Conservation (phyloP, 306 rosid genomes). For the Lithocarpus polystachyus region DNA sequence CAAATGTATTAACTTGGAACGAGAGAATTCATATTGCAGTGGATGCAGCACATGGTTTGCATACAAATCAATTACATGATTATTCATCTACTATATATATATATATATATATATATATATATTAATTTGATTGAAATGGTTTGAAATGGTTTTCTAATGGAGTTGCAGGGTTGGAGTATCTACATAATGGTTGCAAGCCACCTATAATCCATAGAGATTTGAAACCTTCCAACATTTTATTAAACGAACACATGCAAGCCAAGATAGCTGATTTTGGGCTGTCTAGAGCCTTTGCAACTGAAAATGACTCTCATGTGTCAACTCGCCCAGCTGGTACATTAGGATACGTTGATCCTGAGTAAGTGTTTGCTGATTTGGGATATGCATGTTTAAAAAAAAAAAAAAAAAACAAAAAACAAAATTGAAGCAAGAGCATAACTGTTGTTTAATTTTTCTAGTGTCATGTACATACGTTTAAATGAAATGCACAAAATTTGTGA, state of each 20-base stretch:
- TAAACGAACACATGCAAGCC: slow-evolving; percentile 25
- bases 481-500: no score
- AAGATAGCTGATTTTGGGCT: slow-evolving; percentile 45
- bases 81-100: not conserved
- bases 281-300: slow-evolving; percentile 19
- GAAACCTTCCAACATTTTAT: slow-evolving; percentile 36
- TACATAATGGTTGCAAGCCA: slow-evolving; percentile 23
- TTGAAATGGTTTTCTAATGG: not conserved
- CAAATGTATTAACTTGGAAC: slow-evolving; percentile 29
- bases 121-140: no score
- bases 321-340: slow-evolving; percentile 24
- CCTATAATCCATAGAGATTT: slow-evolving; percentile 32
- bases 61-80: not conserved
- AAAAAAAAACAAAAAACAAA: accelerated
- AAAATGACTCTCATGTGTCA: slow-evolving; percentile 8
- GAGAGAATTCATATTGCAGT: slow-evolving; percentile 24
- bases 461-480: no score
- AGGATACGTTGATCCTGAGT: slow-evolving; percentile 39
- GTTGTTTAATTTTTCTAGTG: no score
- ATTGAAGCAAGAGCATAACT: no score
- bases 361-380: not conserved
- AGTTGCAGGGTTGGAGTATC: slow-evolving; percentile 19
- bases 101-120: not conserved
- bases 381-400: no score
- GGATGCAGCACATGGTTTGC: slow-evolving; percentile 23